Evolutionary conservation across 139 green algal species (phyloP).

Genomic region (Nannochloris sp.): DNA sequence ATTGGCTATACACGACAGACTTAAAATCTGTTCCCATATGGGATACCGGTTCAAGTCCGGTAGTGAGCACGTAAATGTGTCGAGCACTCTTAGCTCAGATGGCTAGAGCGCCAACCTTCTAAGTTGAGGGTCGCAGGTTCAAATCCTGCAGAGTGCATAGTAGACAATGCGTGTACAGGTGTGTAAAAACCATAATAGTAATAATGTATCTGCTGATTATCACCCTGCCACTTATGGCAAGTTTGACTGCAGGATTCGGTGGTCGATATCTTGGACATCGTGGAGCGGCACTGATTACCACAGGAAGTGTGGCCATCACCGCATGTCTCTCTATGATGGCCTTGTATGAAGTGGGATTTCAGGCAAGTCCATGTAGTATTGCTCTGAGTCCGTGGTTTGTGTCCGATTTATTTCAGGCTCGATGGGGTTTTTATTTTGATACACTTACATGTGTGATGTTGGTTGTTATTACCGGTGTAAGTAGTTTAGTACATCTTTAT

Average conservation of each 20-base stretch:
- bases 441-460: slow-evolving; percentile 48
- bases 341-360: slow-evolving; percentile 46
- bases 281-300: slow-evolving; percentile 37
- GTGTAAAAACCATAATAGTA: neutral
- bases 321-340: slow-evolving; percentile 36
- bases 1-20: slow-evolving; percentile 37
- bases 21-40: slow-evolving; percentile 35
- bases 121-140: slow-evolving; percentile 23
- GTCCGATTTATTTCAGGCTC: slow-evolving; percentile 45
- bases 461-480: slow-evolving; percentile 47
- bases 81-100: slow-evolving; percentile 22
- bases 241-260: slow-evolving; percentile 36
- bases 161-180: neutral
- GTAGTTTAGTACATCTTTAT: slow-evolving; percentile 57
- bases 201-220: slow-evolving; percentile 44
- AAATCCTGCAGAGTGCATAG: slow-evolving; percentile 17
- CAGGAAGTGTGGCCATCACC: slow-evolving; percentile 23
- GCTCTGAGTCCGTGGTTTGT: slow-evolving; percentile 36
- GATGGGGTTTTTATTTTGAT: slow-evolving; percentile 57
- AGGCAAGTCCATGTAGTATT: slow-evolving; percentile 29
- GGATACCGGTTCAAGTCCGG: slow-evolving; percentile 36
- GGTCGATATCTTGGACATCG: slow-evolving; percentile 42
- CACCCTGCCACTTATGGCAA: slow-evolving; percentile 46
- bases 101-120: slow-evolving; percentile 23
- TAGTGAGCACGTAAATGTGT: slow-evolving; percentile 17